These are phyloP conservation scores for Candida succiphila DNA, from an alignment of 805 yeast species.

Conservation along the genomic window DNA sequence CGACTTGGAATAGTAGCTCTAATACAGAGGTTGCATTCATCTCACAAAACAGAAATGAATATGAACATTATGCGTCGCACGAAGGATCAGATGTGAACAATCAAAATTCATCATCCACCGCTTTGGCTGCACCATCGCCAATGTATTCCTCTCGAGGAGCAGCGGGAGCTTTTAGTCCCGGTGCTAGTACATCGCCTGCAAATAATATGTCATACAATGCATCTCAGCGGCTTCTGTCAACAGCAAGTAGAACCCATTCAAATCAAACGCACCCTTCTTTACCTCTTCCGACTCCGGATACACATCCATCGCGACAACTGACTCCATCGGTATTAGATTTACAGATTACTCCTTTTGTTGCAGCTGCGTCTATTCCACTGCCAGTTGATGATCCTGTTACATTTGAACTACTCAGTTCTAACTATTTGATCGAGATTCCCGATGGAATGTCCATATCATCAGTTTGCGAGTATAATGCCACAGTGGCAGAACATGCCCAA, in stretches of 20 bases:
- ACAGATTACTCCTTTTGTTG: conserved; percentile 20
- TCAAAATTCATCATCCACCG: too few relatives aligned
- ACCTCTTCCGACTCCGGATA: not conserved
- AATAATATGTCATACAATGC: not conserved
- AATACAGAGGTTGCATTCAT: conserved; percentile 39
- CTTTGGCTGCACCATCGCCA: conserved; percentile 6
- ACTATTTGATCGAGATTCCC: conserved; percentile 36
- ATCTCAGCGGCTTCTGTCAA: too few relatives aligned
- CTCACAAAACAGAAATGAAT: conserved; percentile 37
- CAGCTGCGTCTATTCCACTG: conserved; percentile 33
- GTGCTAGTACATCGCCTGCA: not conserved
- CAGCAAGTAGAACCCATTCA: too few relatives aligned
- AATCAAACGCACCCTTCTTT: not conserved
- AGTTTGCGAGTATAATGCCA: conserved; percentile 49
- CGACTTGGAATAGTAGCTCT: conserved; percentile 46
- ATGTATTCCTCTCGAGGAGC: too few relatives aligned
- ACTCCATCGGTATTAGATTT: too few relatives aligned
- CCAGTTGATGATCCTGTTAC: conserved; percentile 31
- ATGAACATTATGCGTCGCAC: conserved; percentile 20
- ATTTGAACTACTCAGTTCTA: conserved; percentile 37
- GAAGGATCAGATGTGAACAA: too few relatives aligned
- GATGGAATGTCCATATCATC: conserved; percentile 41
- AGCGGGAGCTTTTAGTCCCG: too few relatives aligned
- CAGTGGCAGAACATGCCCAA: conserved; percentile 41
- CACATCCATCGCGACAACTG: not conserved